phyloP scores from a whole-genome alignment of 495 filamentous ascomycete species.

The Trichoderma reesei region DNA sequence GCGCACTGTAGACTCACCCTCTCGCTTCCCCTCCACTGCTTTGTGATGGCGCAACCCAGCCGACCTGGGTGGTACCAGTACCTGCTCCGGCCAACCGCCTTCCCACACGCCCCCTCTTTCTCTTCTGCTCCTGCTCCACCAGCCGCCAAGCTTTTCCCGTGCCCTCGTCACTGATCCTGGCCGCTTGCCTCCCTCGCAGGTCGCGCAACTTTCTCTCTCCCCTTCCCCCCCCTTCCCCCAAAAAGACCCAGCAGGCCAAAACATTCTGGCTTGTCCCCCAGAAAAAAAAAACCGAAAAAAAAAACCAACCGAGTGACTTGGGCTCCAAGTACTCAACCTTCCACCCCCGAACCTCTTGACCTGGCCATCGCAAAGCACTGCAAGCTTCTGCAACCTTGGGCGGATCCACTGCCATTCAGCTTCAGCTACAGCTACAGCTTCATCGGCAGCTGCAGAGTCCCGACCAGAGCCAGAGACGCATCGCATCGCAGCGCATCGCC shows the following conservation, averaged over 20 bases:
- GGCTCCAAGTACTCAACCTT: constrained; percentile 6
- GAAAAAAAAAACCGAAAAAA: constrained; percentile 5
- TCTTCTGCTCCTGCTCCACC: background rate
- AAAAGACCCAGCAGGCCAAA: background rate
- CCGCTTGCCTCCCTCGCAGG: background rate
- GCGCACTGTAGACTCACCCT: too few species aligned
- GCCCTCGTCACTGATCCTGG: background rate
- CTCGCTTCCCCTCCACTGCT: too few species aligned
- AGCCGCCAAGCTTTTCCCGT: background rate
- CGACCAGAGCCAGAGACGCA: background rate
- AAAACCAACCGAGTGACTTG: constrained; percentile 3
- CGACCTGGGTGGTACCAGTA: background rate
- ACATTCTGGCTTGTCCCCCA: background rate
- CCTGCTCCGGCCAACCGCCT: too few species aligned
- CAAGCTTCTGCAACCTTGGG: background rate
- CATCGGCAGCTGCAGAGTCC: background rate
- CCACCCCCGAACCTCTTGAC: background rate
- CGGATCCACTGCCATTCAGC: background rate
- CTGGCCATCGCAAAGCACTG: background rate
- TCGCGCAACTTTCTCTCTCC: background rate
- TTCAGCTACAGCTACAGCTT: background rate
- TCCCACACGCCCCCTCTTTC: background rate
- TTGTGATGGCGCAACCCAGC: background rate
- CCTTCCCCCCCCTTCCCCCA: background rate
- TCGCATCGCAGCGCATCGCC: background rate